Conservation (phyloP, 129 eudicot genomes). For the Kitagawia praeruptora region DNA sequence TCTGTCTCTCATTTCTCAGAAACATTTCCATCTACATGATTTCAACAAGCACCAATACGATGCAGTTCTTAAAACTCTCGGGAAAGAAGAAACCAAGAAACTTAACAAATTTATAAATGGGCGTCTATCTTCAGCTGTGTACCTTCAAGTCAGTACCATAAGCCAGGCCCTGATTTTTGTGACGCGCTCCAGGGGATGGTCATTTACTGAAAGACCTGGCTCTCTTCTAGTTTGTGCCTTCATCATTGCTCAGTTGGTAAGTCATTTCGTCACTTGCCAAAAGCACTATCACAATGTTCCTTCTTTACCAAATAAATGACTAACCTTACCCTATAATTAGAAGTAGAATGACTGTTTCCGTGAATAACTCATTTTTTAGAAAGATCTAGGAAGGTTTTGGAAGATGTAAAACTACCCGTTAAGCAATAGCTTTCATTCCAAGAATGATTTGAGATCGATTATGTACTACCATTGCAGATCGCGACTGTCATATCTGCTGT, state of each 20-base stretch:
- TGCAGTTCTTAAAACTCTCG: slow-evolving; percentile 19
- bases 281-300: neutral
- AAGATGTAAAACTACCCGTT: neutral
- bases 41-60: slow-evolving; percentile 36
- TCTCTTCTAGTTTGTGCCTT: slow-evolving; percentile 61
- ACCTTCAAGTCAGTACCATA: slow-evolving; percentile 86
- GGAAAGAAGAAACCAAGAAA: slow-evolving; percentile 26
- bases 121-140: slow-evolving; percentile 55
- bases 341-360: neutral
- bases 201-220: slow-evolving; percentile 76
- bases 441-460: neutral
- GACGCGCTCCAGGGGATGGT: slow-evolving; percentile 78
- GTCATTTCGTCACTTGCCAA: neutral
- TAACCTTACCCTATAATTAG: neutral
- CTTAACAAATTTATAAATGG: slow-evolving; percentile 29
- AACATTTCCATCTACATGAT: slow-evolving; percentile 35
- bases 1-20: slow-evolving; percentile 23
- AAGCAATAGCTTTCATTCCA: neutral
- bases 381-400: neutral
- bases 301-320: neutral
- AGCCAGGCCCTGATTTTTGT: slow-evolving; percentile 88
- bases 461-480: slow-evolving; percentile 25
- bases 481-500: slow-evolving; percentile 63
- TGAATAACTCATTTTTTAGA: neutral
- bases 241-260: slow-evolving; percentile 74